phyloP scores from a whole-genome alignment of 371 early-diverging fungal species.

The Mucor sp. region DNA sequence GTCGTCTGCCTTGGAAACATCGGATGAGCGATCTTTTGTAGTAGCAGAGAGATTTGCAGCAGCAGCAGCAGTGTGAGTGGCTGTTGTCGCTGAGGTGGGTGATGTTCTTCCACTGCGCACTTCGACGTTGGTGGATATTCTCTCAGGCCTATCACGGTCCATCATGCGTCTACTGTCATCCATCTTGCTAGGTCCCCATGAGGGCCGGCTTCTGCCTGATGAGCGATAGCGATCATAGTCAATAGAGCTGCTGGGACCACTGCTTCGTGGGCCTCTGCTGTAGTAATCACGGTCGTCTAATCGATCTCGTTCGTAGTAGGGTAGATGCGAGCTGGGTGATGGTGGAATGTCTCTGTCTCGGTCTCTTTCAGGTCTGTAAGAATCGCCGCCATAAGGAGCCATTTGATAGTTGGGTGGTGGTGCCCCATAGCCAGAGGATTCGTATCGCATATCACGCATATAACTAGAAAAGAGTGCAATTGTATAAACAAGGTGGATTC shows the following conservation, averaged over 20 bases:
- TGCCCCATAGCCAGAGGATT: constrained; percentile 45
- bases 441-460: constrained; percentile 40
- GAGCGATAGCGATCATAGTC: constrained; percentile 44
- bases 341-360: constrained; percentile 45
- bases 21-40: background rate
- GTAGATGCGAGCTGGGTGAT: constrained; percentile 36
- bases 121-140: constrained; percentile 22
- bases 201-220: constrained; percentile 8
- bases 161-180: constrained; percentile 20
- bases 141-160: constrained; percentile 36
- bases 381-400: constrained; percentile 50
- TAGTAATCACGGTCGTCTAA: constrained; percentile 46
- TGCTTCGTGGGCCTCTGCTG: constrained; percentile 16
- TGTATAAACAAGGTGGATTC: background rate
- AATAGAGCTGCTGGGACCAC: background rate
- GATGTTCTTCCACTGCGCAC: constrained; percentile 12
- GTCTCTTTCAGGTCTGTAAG: constrained; percentile 50
- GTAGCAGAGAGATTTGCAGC: background rate
- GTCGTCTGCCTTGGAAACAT: background rate
- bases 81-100: constrained; percentile 4
- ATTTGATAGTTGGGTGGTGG: constrained; percentile 31
- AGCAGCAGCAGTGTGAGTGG: background rate
- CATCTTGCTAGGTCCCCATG: constrained; percentile 9
- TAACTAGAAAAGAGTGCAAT: constrained; percentile 21
- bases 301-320: constrained; percentile 47